These are phyloP conservation scores for Sphagnum contortum DNA, from an alignment of 225 moss, liverwort and hornwort genomes.

Conservation along the genomic window DNA sequence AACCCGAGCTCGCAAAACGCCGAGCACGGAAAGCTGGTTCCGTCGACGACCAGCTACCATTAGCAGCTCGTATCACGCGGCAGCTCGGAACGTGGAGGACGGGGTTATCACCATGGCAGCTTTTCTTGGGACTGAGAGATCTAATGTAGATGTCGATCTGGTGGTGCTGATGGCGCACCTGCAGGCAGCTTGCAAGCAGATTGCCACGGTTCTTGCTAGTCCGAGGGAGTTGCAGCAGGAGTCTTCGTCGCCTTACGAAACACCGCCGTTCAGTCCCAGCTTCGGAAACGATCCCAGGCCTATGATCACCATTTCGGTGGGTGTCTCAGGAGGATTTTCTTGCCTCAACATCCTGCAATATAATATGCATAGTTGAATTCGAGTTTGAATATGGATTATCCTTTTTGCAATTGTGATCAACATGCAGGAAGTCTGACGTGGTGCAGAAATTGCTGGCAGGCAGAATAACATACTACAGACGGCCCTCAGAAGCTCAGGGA, in stretches of 20 bases:
- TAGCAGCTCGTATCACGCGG: no score
- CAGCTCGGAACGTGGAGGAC: conserved; percentile 11
- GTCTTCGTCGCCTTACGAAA: not conserved
- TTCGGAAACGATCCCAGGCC: conserved; percentile 78
- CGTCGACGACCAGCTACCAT: no score
- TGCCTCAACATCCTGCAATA: no score
- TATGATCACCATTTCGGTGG: conserved; percentile 88
- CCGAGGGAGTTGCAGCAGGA: conserved; percentile 51
- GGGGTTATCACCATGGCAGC: conserved; percentile 39
- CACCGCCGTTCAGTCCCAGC: conserved; percentile 39
- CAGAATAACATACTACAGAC: conserved; percentile 93
- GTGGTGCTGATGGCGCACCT: conserved; percentile 69
- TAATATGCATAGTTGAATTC: no score
- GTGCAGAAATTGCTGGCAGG: conserved; percentile 64
- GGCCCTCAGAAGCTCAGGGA: conserved; percentile 68
- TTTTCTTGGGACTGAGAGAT: conserved; percentile 48
- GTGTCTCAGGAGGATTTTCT: no score
- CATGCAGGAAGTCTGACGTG: conserved; percentile 13
- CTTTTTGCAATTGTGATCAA: no score
- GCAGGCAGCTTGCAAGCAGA: conserved; percentile 80
- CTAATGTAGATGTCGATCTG: conserved; percentile 63
- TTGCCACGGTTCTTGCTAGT: conserved; percentile 64
- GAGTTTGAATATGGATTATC: no score
- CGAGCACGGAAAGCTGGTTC: not conserved
- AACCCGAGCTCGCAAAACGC: not conserved